Base-by-base conservation (phyloP, 345 rosid genomes). In the Eucalyptus polyanthemos region DNA sequence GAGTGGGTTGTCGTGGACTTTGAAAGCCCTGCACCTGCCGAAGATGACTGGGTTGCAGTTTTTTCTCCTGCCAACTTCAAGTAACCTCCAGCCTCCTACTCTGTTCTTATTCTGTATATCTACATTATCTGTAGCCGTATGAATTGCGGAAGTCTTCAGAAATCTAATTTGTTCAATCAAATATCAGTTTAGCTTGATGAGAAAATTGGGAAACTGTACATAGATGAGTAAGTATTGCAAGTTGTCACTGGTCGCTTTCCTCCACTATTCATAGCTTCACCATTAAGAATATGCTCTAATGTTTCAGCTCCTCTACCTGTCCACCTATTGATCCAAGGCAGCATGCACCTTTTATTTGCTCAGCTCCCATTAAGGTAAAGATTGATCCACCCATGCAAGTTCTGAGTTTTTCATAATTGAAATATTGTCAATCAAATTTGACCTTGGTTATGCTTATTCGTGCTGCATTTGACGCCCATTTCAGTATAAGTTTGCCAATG, bases 281-380 rank as follows among this genome's bases (percentile, higher is more conserved):
- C 29, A 40, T 11, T 17, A 40, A 76, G 6, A 76, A 40, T 76
- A 44, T 40, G 27, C 85, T 88, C 67, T 90, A 60, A 72, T 91
- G 27, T 91, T 88, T 88, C 92, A 96, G 99, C 89, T 86, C 94
- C 80, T 92, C 93, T 24, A 53, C 94, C 21, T 97, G 99, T 90
- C 93, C 93, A 49, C 91, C 95, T 9, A 89, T 58, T 56, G 54
- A 92, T 92, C 95, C 90, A 15, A 91, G 90, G 88, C 92, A 92
- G 83, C 93, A 89, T 92, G 51, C 87, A 42, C 99, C 99, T 13
- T 95, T 87, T 87, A 92, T 97, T 58, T 97, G 99, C 92, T 87
- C 99, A 58, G 95, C 99, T 88, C 99, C 99, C 44, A 93, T 97
- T 76, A 97, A 97, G 99, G 99, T 97, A 76, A 76, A 40, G 29